Conservation (phyloP, 352 stramenopile genomes). For the Pythium pyrilobum region DNA sequence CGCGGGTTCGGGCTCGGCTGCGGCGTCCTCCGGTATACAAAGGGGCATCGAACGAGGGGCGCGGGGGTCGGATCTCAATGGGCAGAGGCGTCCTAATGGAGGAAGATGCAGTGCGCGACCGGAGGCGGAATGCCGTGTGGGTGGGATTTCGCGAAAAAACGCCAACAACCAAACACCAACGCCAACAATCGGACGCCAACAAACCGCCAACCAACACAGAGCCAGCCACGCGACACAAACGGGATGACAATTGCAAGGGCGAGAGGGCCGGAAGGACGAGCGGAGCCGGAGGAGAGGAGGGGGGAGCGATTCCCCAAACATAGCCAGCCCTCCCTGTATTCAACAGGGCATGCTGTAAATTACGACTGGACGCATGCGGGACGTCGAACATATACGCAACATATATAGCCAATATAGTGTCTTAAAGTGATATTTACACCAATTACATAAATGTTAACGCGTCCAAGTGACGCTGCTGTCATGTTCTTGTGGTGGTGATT, state of each 20-base stretch:
- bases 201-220: background rate
- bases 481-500: constrained; percentile 14
- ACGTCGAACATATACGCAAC: no score
- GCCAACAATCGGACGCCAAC: background rate
- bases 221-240: no score
- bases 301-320: background rate
- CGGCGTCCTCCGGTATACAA: constrained; percentile 5
- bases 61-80: no score
- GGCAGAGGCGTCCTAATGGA: no score
- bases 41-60: constrained; percentile 1
- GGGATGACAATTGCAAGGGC: background rate
- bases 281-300: background rate
- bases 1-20: constrained; percentile 13
- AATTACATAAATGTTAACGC: background rate
- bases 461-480: constrained; percentile 5
- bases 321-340: no score
- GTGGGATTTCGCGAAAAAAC: constrained; percentile 1
- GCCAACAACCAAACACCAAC: background rate
- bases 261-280: no score
- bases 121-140: no score
- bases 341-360: background rate
- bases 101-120: no score
- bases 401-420: constrained; percentile 3
- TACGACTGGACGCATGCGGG: no score
- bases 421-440: background rate